Evolutionary conservation across 2,329 filamentous ascomycete genomes (phyloP).

Genomic region (Colletotrichum sp.): DNA sequence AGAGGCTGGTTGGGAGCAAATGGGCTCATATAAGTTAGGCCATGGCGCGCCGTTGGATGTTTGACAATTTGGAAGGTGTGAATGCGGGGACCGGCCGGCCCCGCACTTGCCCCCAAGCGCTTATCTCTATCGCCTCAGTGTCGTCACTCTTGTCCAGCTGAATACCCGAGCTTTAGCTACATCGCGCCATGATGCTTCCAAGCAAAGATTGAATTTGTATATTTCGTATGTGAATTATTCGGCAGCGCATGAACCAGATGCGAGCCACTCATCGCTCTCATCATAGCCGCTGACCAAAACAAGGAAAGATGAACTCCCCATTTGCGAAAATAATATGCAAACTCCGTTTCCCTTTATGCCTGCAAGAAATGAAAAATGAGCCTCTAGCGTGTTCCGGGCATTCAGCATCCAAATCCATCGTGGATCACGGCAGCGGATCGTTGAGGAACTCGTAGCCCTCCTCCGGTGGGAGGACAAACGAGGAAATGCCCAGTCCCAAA

Average conservation of each 20-base stretch:
- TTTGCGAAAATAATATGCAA: neutral
- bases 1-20: neutral
- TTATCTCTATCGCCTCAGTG: neutral
- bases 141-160: neutral
- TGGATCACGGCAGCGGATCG: slow-evolving; percentile 39
- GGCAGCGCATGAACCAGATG: neutral
- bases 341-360: slow-evolving; percentile 1
- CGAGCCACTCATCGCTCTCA: neutral
- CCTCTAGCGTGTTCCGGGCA: neutral
- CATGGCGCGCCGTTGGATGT: neutral
- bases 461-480: slow-evolving; percentile 75
- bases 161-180: neutral
- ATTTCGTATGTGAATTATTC: neutral
- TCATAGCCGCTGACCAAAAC: neutral
- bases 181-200: neutral
- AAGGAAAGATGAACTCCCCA: neutral
- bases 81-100: slow-evolving; percentile 14
- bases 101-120: slow-evolving; percentile 7
- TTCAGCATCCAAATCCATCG: neutral
- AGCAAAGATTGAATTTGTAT: neutral
- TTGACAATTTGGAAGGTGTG: neutral
- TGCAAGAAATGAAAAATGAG: neutral
- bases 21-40: neutral
- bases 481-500: slow-evolving; percentile 68
- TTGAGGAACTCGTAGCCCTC: slow-evolving; percentile 80